Percentiles rank a stretch among this genome's conserved stretches.
Conservation (phyloP, 2,329 filamentous ascomycete species). For the Scortechinia acanthostroma region DNA sequence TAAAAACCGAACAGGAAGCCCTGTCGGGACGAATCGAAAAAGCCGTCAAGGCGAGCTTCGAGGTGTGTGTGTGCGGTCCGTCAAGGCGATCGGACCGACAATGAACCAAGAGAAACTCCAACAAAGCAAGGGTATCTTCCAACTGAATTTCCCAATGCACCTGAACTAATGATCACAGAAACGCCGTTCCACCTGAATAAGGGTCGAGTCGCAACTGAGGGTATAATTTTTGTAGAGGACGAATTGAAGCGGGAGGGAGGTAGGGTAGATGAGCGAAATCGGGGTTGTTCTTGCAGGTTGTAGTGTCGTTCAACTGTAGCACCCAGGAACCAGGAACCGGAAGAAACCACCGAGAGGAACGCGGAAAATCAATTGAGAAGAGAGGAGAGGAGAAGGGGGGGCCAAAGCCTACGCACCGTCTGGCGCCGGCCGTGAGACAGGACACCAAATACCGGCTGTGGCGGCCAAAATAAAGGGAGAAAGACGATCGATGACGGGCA, state of each 20-base stretch:
- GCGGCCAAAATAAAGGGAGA: constrained; percentile 3
- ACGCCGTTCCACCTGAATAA: no score
- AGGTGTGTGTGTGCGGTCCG: background rate
- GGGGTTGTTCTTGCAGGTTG: no score
- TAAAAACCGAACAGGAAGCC: background rate
- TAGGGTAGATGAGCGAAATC: no score
- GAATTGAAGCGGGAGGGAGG: no score
- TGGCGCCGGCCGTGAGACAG: constrained; percentile 3
- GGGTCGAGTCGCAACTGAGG: no score
- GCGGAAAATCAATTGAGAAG: background rate
- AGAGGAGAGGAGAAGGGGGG: background rate
- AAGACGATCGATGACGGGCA: constrained; percentile 1
- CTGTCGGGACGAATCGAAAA: background rate
- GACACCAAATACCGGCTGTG: constrained; percentile 2
- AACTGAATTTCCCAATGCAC: background rate
- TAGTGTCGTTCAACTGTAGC: no score
- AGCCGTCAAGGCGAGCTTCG: background rate
- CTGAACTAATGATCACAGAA: no score
- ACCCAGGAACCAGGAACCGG: no score
- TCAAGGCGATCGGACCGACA: background rate
- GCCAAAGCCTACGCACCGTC: constrained; percentile 2
- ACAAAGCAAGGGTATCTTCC: constrained; percentile 1
- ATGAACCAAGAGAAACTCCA: background rate
- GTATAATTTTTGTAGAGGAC: no score
- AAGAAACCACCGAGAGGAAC: no score